These are phyloP conservation scores for Diaporthe citriasiana DNA, from an alignment of 2,329 filamentous ascomycete genomes.

Conservation along the genomic window DNA sequence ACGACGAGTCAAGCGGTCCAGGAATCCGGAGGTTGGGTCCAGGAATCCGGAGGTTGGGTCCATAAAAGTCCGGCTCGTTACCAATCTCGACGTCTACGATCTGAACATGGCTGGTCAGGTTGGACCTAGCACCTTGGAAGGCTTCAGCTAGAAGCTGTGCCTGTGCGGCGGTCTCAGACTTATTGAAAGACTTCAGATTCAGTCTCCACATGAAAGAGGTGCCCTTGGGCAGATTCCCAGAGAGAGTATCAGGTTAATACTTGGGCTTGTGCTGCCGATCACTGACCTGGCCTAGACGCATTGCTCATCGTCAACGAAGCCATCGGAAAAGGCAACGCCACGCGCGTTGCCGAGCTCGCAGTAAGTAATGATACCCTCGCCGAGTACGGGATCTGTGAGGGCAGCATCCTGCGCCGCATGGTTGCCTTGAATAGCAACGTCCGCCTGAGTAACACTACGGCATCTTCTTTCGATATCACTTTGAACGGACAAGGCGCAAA, in stretches of 20 bases:
- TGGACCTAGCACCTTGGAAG: constrained; percentile 10
- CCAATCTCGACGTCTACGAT: constrained; percentile 9
- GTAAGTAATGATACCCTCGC: not conserved
- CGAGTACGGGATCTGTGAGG: constrained; percentile 4
- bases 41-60: not conserved
- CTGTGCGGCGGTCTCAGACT: constrained; percentile 2
- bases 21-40: not conserved
- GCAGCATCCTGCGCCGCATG: not conserved
- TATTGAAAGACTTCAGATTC: constrained; percentile 5
- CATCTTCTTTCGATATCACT: not conserved
- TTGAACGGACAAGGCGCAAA: constrained; percentile 1
- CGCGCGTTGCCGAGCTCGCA: constrained; percentile 5
- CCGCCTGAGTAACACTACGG: not conserved
- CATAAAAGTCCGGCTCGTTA: constrained; percentile 4
- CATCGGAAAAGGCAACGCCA: not conserved
- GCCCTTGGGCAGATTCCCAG: not conserved
- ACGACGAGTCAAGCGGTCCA: not conserved
- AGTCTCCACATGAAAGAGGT: constrained; percentile 13
- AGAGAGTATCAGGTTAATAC: not conserved
- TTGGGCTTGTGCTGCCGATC: not conserved
- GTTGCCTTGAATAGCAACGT: constrained; percentile 10
- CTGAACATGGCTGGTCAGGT: not conserved
- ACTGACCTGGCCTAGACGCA: not conserved
- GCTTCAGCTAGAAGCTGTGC: constrained; percentile 10
- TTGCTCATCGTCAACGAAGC: constrained; percentile 12